Percentiles rank a stretch among this genome's conserved stretches.
These are phyloP conservation scores for Diplodia intermedia DNA, from an alignment of 2,329 filamentous ascomycete genomes.

Conservation along the genomic window DNA sequence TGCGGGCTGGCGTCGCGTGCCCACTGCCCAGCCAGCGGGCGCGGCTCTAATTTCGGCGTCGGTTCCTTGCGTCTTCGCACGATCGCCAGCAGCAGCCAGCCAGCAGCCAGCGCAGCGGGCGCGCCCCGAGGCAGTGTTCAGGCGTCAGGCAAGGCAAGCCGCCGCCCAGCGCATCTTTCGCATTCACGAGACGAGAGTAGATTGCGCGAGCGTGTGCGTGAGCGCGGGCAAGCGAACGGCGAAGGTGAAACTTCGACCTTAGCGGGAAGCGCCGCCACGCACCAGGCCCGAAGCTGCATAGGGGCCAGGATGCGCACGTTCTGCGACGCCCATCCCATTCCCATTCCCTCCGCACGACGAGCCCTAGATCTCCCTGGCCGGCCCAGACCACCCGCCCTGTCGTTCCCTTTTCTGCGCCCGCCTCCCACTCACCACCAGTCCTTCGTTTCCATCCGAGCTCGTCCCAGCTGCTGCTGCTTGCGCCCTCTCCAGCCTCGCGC, in stretches of 20 bases:
- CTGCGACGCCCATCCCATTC: conserved; percentile 17
- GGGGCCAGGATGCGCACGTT: conserved; percentile 12
- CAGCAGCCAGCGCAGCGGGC: conserved; percentile 4
- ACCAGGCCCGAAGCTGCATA: conserved; percentile 6
- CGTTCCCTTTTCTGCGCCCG: conserved; percentile 24
- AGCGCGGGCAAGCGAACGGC: conserved; percentile 20
- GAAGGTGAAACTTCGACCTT: conserved; percentile 12
- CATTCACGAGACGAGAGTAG: neutral
- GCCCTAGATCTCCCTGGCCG: conserved; percentile 23
- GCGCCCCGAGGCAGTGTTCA: neutral
- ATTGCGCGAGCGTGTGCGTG: neutral
- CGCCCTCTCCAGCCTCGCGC: conserved; percentile 3
- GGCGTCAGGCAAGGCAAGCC: neutral
- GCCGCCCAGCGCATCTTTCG: neutral
- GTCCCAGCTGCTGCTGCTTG: conserved; percentile 17
- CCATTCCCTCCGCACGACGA: conserved; percentile 13
- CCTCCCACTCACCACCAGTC: conserved; percentile 29
- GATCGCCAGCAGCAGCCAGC: conserved; percentile 2
- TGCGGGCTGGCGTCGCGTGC: neutral
- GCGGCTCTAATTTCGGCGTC: conserved; percentile 19
- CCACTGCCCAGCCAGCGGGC: neutral
- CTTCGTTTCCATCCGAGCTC: conserved; percentile 21
- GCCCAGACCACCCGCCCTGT: conserved; percentile 26
- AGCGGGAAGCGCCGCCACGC: conserved; percentile 14
- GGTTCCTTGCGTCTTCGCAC: conserved; percentile 21